phyloP scores from a whole-genome alignment of 805 yeast species.

The Kurtzmaniella fragi region DNA sequence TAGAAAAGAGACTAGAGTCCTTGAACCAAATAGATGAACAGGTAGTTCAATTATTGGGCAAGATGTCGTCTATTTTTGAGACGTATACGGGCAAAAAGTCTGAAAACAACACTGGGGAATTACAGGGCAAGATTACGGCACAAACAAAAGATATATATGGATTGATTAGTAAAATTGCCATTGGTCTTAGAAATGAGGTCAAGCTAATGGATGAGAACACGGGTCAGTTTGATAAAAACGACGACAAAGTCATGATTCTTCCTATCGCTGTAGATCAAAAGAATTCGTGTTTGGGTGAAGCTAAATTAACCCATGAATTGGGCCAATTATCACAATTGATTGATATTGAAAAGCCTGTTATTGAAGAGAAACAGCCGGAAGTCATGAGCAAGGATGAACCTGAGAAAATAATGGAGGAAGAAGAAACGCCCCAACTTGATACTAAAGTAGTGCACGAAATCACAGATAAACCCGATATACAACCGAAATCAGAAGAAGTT shows the following conservation, averaged over 20 bases:
- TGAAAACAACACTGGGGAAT: slow-evolving; percentile 15
- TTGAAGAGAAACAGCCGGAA: slow-evolving; percentile 6
- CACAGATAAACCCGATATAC: neutral
- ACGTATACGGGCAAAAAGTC: slow-evolving; percentile 29
- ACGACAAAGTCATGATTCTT: slow-evolving; percentile 46
- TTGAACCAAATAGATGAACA: slow-evolving; percentile 48
- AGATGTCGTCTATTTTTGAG: slow-evolving; percentile 43
- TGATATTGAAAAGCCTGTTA: slow-evolving; percentile 11
- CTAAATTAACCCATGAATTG: slow-evolving; percentile 49
- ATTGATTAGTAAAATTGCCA: slow-evolving; percentile 54
- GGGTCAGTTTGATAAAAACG: slow-evolving; percentile 41
- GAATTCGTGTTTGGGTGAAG: slow-evolving; percentile 61
- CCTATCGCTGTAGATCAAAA: slow-evolving; percentile 68
- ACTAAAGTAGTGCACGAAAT: neutral
- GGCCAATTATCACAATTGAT: slow-evolving; percentile 7
- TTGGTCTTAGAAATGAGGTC: slow-evolving; percentile 60
- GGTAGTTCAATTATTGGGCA: slow-evolving; percentile 47
- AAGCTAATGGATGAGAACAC: slow-evolving; percentile 57
- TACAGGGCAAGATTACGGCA: slow-evolving; percentile 35
- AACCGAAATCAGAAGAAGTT: neutral
- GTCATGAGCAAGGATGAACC: slow-evolving; percentile 2
- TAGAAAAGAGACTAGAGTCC: slow-evolving; percentile 48
- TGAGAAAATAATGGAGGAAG: slow-evolving; percentile 6
- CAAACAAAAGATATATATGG: slow-evolving; percentile 47
- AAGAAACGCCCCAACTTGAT: slow-evolving; percentile 4